Base-by-base conservation (phyloP, 352 stramenopile species). In the Phytopythium delawarense region DNA sequence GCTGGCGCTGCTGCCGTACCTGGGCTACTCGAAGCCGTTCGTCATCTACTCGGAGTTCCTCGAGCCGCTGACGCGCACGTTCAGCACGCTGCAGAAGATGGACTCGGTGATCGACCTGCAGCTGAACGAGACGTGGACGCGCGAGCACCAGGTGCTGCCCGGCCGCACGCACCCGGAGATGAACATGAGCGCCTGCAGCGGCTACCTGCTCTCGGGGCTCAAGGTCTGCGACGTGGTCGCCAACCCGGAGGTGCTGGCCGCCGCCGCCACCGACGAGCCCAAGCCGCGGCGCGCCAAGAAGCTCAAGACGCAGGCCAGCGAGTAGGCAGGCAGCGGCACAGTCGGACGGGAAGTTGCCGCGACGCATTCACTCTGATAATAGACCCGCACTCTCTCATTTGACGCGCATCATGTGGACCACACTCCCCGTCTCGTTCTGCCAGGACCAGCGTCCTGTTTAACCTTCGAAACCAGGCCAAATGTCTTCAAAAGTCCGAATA, bases 21-120 rank as follows among this genome's bases (percentile, higher is more conserved):
- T 99, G 32, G 84, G 77, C 28, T 82, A 84, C 21, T 97, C 89
- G 7, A 96, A 93, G 59, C 92, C 94, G 3, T 98, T 99, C 73
- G 93, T 98, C n/a, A 76, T 99, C 21, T 99, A 96, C 78, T 96
- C 81, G 39, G 94, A 98, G 78, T 98, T 94, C 69, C 78, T 98
- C 7, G 84, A 94, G 78, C 91, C 94, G 2, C 77, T 99, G 35
- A 89, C 93, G n/a, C 74, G 86, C 58, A 91, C 89, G 48, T 98
- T 98, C 64, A 72, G 77, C 34, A 83, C 75, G 21, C 72, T 98
- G 7, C 89, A 98, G 75, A 87, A 96, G 54, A 94, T 91, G 76
- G 74, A 94, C 28, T 74, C 92, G 32, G 87, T 98, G 8, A 91
- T 98, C 52, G 96, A 98, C 58, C 67, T 99, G 30, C 92, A 97